Percentiles rank a stretch among this genome's conserved stretches.
These are phyloP conservation scores for Trichophyton verrucosum DNA, from an alignment of 2,329 filamentous ascomycete species.

Conservation along the genomic window DNA sequence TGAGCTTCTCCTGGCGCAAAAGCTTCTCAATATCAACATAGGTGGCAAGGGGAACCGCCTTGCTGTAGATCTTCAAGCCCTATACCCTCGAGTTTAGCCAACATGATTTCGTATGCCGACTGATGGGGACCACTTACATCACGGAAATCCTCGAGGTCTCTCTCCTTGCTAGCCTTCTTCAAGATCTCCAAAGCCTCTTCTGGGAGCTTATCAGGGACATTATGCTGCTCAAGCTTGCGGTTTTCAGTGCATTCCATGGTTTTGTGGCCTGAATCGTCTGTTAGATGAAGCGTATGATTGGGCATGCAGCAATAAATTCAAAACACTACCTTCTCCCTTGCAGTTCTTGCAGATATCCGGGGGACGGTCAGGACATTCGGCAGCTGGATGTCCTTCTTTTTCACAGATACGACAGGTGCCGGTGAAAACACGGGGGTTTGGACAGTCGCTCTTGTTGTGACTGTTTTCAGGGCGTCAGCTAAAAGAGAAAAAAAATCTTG, in stretches of 20 bases:
- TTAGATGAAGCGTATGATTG: neutral
- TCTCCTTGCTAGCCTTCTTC: slow-evolving; percentile 36
- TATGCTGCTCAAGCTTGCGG: slow-evolving; percentile 32
- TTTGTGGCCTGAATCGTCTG: slow-evolving; percentile 27
- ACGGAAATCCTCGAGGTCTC: slow-evolving; percentile 41
- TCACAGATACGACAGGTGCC: slow-evolving; percentile 36
- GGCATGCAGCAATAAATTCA: neutral
- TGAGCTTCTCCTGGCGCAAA: slow-evolving; percentile 37
- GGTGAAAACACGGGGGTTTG: slow-evolving; percentile 36
- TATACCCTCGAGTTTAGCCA: slow-evolving; percentile 4
- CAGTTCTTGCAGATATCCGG: slow-evolving; percentile 38
- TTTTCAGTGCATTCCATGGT: slow-evolving; percentile 35
- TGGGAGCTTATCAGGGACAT: slow-evolving; percentile 36
- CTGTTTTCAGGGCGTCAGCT: slow-evolving; percentile 16
- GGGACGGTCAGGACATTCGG: slow-evolving; percentile 34
- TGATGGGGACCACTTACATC: slow-evolving; percentile 21
- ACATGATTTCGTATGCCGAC: neutral
- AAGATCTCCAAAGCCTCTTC: slow-evolving; percentile 41
- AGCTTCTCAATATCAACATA: slow-evolving; percentile 40
- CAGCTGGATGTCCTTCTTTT: slow-evolving; percentile 35
- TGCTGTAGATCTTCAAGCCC: slow-evolving; percentile 40
- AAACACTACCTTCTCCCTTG: slow-evolving; percentile 29
- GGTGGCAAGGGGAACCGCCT: slow-evolving; percentile 34
- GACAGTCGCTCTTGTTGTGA: slow-evolving; percentile 34
- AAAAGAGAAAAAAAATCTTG: neutral